Percentiles rank a stretch among this genome's conserved stretches.
These are phyloP conservation scores for Botryosphaeria agaves DNA, from an alignment of 2,329 filamentous ascomycete genomes.

Conservation along the genomic window DNA sequence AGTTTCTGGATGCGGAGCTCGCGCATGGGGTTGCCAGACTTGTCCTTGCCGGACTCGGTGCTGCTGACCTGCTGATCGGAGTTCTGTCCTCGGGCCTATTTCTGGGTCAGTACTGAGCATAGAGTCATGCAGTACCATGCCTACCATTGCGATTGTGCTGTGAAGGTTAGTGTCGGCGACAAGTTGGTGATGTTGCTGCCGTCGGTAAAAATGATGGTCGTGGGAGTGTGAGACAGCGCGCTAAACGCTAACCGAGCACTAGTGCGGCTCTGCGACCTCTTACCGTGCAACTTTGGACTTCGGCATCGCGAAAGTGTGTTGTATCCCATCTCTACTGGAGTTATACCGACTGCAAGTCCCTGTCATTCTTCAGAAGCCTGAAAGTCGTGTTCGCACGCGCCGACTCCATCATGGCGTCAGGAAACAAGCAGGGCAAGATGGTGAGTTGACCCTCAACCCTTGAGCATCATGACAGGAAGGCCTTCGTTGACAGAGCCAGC, in stretches of 20 bases:
- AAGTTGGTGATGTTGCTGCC: no score
- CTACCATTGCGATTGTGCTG: constrained; percentile 7
- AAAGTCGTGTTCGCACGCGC: constrained; percentile 27
- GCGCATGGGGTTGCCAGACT: constrained; percentile 96
- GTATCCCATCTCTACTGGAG: no score
- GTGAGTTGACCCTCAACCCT: constrained; percentile 42
- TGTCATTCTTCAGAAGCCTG: constrained; percentile 1
- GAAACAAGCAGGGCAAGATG: constrained; percentile 98
- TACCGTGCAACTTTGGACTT: no score
- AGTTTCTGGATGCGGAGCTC: constrained; percentile 99
- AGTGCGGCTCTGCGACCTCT: no score
- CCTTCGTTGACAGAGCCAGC: constrained; percentile 26
- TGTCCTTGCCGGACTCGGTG: constrained; percentile 33
- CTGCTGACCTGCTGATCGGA: constrained; percentile 41
- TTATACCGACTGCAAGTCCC: no score
- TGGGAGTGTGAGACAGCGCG: no score
- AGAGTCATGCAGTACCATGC: no score
- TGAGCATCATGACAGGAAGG: constrained; percentile 16
- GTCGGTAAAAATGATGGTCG: no score
- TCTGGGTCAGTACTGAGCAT: neutral
- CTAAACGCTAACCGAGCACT: no score
- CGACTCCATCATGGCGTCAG: constrained; percentile 22
- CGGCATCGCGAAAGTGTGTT: no score
- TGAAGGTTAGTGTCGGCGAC: no score
- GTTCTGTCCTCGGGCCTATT: constrained; percentile 11